Evolutionary conservation across 352 stramenopile genomes (phyloP).

Genomic region (Thalassiosira livingstoniorum): DNA sequence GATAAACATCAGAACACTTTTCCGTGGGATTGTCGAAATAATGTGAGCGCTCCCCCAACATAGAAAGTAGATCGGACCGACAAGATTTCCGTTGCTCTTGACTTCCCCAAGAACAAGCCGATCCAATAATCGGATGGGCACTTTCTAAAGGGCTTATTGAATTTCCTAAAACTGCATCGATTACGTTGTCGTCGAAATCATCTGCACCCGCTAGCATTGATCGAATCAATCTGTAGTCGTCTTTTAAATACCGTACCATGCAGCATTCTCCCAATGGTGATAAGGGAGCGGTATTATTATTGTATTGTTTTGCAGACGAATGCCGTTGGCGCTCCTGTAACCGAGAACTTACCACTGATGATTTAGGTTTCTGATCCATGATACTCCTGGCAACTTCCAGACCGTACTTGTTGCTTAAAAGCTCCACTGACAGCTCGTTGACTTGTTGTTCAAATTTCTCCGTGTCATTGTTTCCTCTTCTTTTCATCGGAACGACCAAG

Average conservation of each 20-base stretch:
- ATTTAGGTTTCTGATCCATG: neutral
- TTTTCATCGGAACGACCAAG: neutral
- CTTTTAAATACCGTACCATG: constrained; percentile 4
- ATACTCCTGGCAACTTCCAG: neutral
- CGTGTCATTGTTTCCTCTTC: neutral
- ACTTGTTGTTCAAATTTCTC: neutral
- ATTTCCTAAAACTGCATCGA: neutral
- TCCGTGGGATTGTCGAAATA: too few species aligned
- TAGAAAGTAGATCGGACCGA: constrained; percentile 18
- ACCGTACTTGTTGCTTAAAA: too few species aligned
- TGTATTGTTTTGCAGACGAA: neutral
- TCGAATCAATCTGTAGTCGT: constrained; percentile 27
- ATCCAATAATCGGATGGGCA: constrained; percentile 35
- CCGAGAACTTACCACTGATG: neutral
- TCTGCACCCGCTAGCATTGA: neutral
- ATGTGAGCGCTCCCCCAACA: constrained; percentile 14
- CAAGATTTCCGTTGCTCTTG: constrained; percentile 21
- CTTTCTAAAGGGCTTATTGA: neutral
- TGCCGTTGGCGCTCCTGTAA: neutral
- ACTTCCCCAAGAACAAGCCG: constrained; percentile 27
- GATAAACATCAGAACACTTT: too few species aligned
- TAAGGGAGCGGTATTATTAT: neutral
- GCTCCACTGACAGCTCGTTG: neutral
- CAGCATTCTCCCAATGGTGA: constrained; percentile 21
- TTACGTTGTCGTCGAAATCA: neutral